Base-by-base conservation (phyloP, 1,284 basidiomycete species). In the Rugosomyces carneus region DNA sequence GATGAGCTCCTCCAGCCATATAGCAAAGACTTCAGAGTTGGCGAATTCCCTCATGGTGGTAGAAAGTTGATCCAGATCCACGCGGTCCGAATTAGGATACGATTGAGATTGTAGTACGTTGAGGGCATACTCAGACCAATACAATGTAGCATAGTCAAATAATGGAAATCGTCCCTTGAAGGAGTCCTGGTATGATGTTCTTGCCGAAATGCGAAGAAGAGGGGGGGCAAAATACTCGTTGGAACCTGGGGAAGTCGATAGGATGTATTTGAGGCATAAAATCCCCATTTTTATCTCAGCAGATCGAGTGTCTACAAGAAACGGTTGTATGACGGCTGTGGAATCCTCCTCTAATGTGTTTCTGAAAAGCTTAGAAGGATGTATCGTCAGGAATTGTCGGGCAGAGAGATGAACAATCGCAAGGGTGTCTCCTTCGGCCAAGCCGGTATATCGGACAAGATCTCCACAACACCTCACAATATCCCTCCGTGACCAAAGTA, bases 391-490 rank as follows among this genome's bases (percentile, higher is more conserved):
- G 11, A 47, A 47, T 31, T 47, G 45, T 16, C 37, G 36, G 15
- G 45, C 45, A 18, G 42, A 44, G 11, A 48, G 36, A 18, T 48
- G 47, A 11, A 48, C 32, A 10, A 48, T 38, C 11, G 29, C 20
- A 26, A 48, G 27, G 19, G 36, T 40, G 23, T 48, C 47, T 1
- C 47, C 47, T 19, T 48, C 41, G 24, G 34, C 23, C 19, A 44
- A 16, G 20, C 47, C 47, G 15, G 32, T 38, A 16, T 48, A 48
- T 6, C 34, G 36, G 13, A 44, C 38, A 36, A 48, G 47, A 36
- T 48, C 41, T 15, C 47, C 47, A 24, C 47, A 48, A 6, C 37
- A 42, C 4, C 44, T 38, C 23, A 48, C 47, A 15, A 48, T 44
- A 29, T 48, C 47, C 43, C 37, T 39, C 2, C 42, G 42, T 36